Conservation (phyloP, 106 monocot genomes). For the Platanthera zijinensis region DNA sequence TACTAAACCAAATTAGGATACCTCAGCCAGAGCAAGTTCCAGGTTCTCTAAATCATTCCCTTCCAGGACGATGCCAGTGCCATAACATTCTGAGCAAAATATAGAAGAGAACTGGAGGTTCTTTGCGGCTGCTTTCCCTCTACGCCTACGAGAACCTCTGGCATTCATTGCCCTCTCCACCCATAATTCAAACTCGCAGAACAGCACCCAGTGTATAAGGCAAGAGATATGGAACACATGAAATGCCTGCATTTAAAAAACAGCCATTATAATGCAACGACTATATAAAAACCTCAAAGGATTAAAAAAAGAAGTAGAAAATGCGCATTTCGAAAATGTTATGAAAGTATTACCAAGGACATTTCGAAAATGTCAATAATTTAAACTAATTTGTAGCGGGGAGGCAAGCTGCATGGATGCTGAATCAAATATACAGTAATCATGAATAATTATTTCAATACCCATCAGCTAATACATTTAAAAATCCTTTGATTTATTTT, state of each 20-base stretch:
- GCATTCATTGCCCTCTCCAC: conserved; percentile 17
- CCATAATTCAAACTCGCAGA: conserved; percentile 64
- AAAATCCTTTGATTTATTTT: too few species aligned
- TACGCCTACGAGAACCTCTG: conserved; percentile 43
- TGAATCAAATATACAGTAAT: too few species aligned
- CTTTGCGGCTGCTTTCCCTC: conserved; percentile 28
- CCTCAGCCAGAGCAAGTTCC: conserved; percentile 52
- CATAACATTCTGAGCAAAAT: conserved; percentile 85
- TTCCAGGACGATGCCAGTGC: conserved; percentile 47
- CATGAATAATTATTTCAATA: too few species aligned
- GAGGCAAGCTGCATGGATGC: too few species aligned
- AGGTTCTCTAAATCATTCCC: conserved; percentile 61
- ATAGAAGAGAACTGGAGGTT: conserved; percentile 35
- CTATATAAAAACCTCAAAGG: background rate
- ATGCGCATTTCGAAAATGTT: too few species aligned
- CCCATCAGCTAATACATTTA: too few species aligned
- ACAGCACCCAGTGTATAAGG: conserved; percentile 86
- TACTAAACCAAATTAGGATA: conserved; percentile 6
- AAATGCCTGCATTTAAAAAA: conserved; percentile 55
- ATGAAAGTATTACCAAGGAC: too few species aligned
- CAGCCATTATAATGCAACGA: background rate
- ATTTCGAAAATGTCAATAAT: too few species aligned
- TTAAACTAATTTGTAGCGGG: too few species aligned
- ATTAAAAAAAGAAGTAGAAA: background rate
- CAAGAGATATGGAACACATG: conserved; percentile 90